A percentile compares a stretch with the other conserved stretches of the same genome.
Evolutionary conservation across 176 grass and related monocot genomes (phyloP).

Genomic region (Hyparrhenia diplandra): DNA sequence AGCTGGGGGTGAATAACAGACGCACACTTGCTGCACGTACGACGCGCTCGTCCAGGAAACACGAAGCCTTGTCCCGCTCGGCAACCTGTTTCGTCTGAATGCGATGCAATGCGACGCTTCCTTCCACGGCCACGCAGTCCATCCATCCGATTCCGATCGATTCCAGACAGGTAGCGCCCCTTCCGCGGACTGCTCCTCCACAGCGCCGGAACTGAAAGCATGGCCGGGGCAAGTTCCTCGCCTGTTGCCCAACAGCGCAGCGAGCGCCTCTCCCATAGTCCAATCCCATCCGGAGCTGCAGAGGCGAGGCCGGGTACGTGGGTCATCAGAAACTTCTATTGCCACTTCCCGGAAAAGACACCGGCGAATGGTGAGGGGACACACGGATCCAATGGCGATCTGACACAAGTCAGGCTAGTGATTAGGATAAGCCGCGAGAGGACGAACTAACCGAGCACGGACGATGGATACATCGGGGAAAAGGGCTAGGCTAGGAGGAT

Average conservation of each 20-base stretch:
- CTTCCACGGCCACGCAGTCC: neutral
- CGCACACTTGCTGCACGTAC: neutral
- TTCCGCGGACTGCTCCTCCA: slow-evolving; percentile 32
- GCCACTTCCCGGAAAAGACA: neutral
- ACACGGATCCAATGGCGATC: slow-evolving; percentile 1
- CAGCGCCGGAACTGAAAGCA: slow-evolving; percentile 31
- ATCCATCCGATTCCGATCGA: no score
- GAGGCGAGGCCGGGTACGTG: no score
- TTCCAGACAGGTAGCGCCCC: neutral
- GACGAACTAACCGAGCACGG: neutral
- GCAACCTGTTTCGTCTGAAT: neutral
- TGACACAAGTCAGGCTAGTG: neutral
- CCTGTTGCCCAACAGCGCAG: slow-evolving; percentile 21
- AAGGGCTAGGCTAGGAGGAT: neutral
- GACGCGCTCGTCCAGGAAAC: neutral
- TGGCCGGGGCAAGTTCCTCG: neutral
- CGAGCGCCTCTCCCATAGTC: neutral
- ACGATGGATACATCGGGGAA: neutral
- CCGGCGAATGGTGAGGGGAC: slow-evolving; percentile 21
- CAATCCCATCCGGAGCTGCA: neutral
- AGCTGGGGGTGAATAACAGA: neutral
- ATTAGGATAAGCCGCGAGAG: slow-evolving; percentile 25
- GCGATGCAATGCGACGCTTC: neutral
- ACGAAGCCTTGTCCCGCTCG: neutral
- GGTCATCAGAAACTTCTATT: slow-evolving; percentile 15